Evolutionary conservation across 1,284 basidiomycete genomes (phyloP), one percentile per base, ranked within the genome.

Genomic region (Polyporus tsugae): DNA sequence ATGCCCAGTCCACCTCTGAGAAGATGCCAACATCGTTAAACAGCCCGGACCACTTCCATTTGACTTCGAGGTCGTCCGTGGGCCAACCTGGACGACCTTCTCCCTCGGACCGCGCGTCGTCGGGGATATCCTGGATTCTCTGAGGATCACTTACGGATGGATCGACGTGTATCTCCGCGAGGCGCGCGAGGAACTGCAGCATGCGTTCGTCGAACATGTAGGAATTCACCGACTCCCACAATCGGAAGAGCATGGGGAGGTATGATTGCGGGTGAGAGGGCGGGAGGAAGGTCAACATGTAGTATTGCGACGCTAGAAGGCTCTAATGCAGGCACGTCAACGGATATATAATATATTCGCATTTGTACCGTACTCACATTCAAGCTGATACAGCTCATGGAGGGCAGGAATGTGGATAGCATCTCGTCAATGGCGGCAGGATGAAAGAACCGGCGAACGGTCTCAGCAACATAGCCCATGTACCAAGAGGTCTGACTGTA

Each of bases 371-470:
- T 66, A 80, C 90, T 78, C 74, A 93, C 92, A 80, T 94, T 90
- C 72, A 95, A 80, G 71, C 87, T 87, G 44, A 87, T 90, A 41
- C 91, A 92, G 75, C 96, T 93, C 70, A 97, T 85, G 69, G 84
- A 82, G 9, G 93, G 95, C 33, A 96, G 81, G 76, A 96, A 94
- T 9, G 87, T 89, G 38, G 89, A 85, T 35, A 99, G 89, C 95
- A 99, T 99, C 72, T 95, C 93, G 73, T 94, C 91, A 59, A 94
- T 93, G 61, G 95, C 94, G 63, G 90, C 88, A 10, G 96, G 94
- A 74, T 96, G 92, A 81, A 97, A 99, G 86, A 98, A 98, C 57
- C 94, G 86, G 73, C 94, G 91, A 49, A 90, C 87, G 73, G 87
- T 87, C 73, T 95, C 92, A 42, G 95, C 94, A 69, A 98, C 87